Evolutionary conservation across 768 basidiomycete species (phyloP), one percentile per base, ranked within the genome.

Genomic region (Podaxis sp.): DNA sequence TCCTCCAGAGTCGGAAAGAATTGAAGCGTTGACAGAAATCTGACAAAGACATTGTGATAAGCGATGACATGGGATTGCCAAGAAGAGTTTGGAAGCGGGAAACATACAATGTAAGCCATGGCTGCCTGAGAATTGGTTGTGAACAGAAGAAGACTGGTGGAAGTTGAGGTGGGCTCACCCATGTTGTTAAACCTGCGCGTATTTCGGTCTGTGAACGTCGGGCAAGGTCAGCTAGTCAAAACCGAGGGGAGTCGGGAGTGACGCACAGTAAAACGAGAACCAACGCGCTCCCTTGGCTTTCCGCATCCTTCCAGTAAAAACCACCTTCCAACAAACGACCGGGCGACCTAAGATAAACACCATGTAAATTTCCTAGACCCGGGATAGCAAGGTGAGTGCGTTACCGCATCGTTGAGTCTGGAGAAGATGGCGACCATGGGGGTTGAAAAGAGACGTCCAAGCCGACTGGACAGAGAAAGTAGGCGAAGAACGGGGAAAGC

Each of bases 21-120:
- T 92, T 15, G 87, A 78, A 4, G 93, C 90, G 69, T 95, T 95
- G 69, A 95, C 93, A 26, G 91, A 90, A 65, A 93, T 91, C 89
- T 91, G 46, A 54, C 56, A 20, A 26, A 28, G 37, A 22, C 36
- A 30, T 13, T 56, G 38, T 37, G 56, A 65, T 64, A 55, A 65
- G 11, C 37, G 54, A 41, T 63, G 57, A 65, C 51, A 60, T 59
- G 41, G 11, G 0, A 22, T 30, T 6, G 17, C 37, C 17, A 5
- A 50, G 15, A 20, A n/a, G 52, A 40, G 10, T 20, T 30, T 38
- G 55, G 4, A 33, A 61, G 40, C 33, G 33, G 11, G 15, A 58
- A 48, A 69, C 86, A 67, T 62, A 89, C 89, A 64, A 93, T 92
- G 75, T 93, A 93, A 20, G 91, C 88, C 91, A 92, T 93, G 36